Conservation (phyloP, 2,329 filamentous ascomycete genomes). For the Hymenoscyphus scutula region DNA sequence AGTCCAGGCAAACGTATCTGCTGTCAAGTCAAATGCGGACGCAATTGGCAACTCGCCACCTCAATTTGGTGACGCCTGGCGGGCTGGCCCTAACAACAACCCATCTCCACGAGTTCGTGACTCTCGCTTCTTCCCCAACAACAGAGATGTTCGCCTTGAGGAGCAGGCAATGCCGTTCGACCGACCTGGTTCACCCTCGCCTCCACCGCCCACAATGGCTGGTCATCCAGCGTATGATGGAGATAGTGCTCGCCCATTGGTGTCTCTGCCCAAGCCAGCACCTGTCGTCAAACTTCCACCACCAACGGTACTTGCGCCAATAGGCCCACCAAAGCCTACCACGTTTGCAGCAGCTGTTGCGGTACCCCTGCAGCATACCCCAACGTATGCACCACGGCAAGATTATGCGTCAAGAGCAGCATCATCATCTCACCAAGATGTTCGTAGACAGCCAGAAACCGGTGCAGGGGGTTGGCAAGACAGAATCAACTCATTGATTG, state of each 20-base stretch:
- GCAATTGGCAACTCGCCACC: conserved; percentile 16
- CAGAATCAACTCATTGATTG: conserved; percentile 74
- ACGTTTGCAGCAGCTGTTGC: conserved; percentile 44
- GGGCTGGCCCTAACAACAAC: conserved; percentile 27
- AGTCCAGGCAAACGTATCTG: neutral
- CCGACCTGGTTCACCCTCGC: conserved; percentile 53
- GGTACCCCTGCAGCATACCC: conserved; percentile 22
- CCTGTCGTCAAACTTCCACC: conserved; percentile 83
- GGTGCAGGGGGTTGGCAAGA: conserved; percentile 66
- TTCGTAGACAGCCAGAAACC: conserved; percentile 33
- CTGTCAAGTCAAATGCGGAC: conserved; percentile 14
- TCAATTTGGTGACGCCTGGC: conserved; percentile 35
- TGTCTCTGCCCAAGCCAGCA: conserved; percentile 66
- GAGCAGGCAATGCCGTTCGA: conserved; percentile 39
- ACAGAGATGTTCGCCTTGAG: conserved; percentile 47
- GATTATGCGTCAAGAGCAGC: conserved; percentile 41
- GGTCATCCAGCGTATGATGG: conserved; percentile 73
- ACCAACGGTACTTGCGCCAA: conserved; percentile 42
- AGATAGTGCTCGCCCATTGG: conserved; percentile 61
- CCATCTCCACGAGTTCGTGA: conserved; percentile 47
- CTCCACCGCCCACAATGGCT: conserved; percentile 60
- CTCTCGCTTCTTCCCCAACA: conserved; percentile 60
- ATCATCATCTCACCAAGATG: conserved; percentile 42
- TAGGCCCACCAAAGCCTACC: conserved; percentile 43
- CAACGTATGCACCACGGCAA: conserved; percentile 24